Base-by-base conservation (phyloP, 2,329 filamentous ascomycete species). In the Davidsoniella australis region DNA sequence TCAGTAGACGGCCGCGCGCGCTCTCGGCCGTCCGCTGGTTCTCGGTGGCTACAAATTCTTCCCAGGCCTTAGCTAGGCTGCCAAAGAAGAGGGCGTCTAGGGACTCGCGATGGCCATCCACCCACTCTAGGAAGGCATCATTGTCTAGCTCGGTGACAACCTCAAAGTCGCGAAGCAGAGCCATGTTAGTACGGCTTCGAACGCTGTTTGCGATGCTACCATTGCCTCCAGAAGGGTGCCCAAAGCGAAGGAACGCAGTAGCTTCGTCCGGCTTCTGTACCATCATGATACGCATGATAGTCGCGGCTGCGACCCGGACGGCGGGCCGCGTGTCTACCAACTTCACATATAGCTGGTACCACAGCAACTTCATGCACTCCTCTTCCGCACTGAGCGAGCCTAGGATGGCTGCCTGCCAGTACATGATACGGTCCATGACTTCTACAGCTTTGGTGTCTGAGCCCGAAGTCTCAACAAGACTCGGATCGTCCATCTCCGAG, bases 331-430 rank as follows among this genome's bases (percentile, higher is more conserved):
- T 67, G 48, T 86, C 86, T 6, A 91, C 78, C 36, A 96, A 70
- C 61, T 93, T 94, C 6, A 80, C 80, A 61, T 96, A 98, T 2
- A 98, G 76, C 53, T 95, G 78, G 58, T 94, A 96, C 70, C 87
- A 95, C 40, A 96, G 76, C 33, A 95, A 71, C 55, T 82, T 82
- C 58, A 95, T 74, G 58, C 85, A 84, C 8, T 85, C 80, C n/a
- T 84, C 77, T 41, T 94, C 86, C 5, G 75, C 71, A 2, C 84
- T 82, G 14, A 91, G 77, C 3, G 81, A 78, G 2, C 80, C 80
- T 14, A 98, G 68, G 14, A 98, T 78, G 16, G 94, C 84, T 17
- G 85, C 87, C 61, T 96, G 91, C 91, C 91, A 98, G 62, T 95
- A 96, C 0, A 85, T 78, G 57, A 98, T 76, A 60, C 87, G 89